Evolutionary conservation across 1,284 basidiomycete genomes (phyloP).

Genomic region (Inonotus hispidus): DNA sequence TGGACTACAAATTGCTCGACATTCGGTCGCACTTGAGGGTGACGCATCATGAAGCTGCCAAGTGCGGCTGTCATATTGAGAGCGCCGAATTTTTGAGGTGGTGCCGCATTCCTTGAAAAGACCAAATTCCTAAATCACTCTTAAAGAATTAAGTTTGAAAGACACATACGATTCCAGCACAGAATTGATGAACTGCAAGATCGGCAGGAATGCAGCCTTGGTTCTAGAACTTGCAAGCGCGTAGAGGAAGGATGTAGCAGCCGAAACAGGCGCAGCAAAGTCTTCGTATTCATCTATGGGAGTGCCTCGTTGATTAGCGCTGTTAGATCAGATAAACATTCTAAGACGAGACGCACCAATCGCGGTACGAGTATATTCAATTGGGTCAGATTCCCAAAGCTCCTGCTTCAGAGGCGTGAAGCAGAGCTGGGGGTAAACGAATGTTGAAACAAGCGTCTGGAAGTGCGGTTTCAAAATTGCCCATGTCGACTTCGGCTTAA

Average conservation of each 20-base stretch:
- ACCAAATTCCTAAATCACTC: too few relatives aligned
- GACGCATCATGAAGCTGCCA: conserved; percentile 71
- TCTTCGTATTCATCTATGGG: conserved; percentile 72
- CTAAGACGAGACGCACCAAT: conserved; percentile 46
- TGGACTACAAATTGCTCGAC: conserved; percentile 74
- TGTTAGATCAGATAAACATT: background rate
- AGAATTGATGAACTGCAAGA: conserved; percentile 70
- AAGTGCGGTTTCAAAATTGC: conserved; percentile 77
- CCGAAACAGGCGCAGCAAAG: conserved; percentile 67
- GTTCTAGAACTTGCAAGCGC: conserved; percentile 72
- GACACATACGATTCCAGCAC: conserved; percentile 58
- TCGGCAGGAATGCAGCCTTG: conserved; percentile 71
- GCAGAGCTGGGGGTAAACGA: conserved; percentile 81
- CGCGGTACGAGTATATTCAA: conserved; percentile 70
- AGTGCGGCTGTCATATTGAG: conserved; percentile 76
- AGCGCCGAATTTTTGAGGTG: conserved; percentile 74
- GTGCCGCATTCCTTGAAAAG: conserved; percentile 39
- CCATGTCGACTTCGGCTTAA: conserved; percentile 89
- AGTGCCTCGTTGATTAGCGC: background rate
- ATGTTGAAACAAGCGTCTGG: conserved; percentile 64
- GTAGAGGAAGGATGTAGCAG: conserved; percentile 75
- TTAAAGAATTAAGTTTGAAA: too few relatives aligned
- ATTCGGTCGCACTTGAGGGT: conserved; percentile 68
- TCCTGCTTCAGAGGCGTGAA: conserved; percentile 64
- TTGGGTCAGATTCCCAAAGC: conserved; percentile 72